Base-by-base conservation (phyloP, 2,329 filamentous ascomycete genomes). In the Sordariomycetes sp. region DNA sequence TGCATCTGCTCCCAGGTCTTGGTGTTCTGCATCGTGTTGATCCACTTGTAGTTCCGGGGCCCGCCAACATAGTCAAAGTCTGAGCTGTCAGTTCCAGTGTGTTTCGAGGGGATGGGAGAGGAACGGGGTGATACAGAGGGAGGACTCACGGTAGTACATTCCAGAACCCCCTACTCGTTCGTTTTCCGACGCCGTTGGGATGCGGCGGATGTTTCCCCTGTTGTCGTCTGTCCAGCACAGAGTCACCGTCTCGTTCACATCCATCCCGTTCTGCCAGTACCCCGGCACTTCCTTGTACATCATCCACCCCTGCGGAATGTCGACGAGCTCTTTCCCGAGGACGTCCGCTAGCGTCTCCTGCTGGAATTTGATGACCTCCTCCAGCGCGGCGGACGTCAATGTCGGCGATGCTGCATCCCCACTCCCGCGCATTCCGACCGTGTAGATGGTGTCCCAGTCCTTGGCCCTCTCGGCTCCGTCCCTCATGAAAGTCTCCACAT, bases 381-480 rank as follows among this genome's bases (percentile, higher is more conserved):
- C 78, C 11, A 89, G 75, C 82, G 25, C 79, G 76, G 64, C 79
- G 71, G 0, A 75, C 68, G 20, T 79, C 79, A 25, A 85, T 73
- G 62, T 63, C 48, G 1, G 77, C 74, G 43, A 73, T 71, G 40
- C 79, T 1, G 81, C 85, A 64, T 90, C 87, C n/a, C 85, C 84
- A 3, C 79, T 81, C 2, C 87, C 87, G 54, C 88, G 79, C 86
- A 90, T 90, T 5, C 76, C 79, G 75, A 83, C 78, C 0, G 87
- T 90, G 70, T 84, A 85, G 14, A 89, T 72, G 59, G 76, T 78
- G 63, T 81, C 81, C 35, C 81, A 79, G 46, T 85, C 84, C 65
- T 82, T 81, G 1, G 86, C 82, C 8, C 87, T 76, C 62, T 82
- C 68, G 2, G 83, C 85, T 11, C 87, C 87, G 57, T 87, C 85